Evolutionary conservation across 2,329 filamentous ascomycete genomes (phyloP), one percentile per base, ranked within the genome.

Genomic region (Aspergillus carbonarius): DNA sequence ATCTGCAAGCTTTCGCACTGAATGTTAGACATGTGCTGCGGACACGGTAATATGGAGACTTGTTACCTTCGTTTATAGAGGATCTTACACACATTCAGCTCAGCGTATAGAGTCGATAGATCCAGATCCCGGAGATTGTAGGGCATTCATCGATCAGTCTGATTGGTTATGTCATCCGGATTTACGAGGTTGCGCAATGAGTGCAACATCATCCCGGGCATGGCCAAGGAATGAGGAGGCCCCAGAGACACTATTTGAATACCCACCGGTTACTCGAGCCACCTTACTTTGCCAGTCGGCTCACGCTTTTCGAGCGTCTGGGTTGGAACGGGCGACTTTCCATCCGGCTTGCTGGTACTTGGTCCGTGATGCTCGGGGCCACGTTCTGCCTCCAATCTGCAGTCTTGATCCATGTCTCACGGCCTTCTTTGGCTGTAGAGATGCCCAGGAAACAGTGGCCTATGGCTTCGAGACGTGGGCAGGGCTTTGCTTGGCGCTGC

Each of bases 101-200:
- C 25, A 54, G 37, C 25, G 39, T 34, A 34, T 44, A 23, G 34
- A 42, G 10, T 54, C 37, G 15, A 44, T 18, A 25, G 37, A 23
- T 30, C 25, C 39, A 42, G 23, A n/a, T 30, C 51, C 39, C 39
- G 17, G 51, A 40, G 34, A 27, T 54, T 32, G 25, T 32, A 54
- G 51, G 39, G 23, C 27, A 40, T 27, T 20, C 34, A 13, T 30
- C 7, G 18, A 30, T 32, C 17, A 10, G 25, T 34, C 6, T 54
- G 51, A 54, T 54, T 54, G 51, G 51, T 32, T 54, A 30, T 20
- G 34, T 32, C 40, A 32, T 40, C 17, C 17, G 20, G 27, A 42
- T 44, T 54, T 54, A 54, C 51, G 51, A 54, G 51, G 51, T 54
- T 54, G 37, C 51, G 51, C 51, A 54, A 54, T 42, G 50, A 40